These are phyloP conservation scores for Firmiana major DNA, from an alignment of 345 rosid genomes.

Conservation along the genomic window DNA sequence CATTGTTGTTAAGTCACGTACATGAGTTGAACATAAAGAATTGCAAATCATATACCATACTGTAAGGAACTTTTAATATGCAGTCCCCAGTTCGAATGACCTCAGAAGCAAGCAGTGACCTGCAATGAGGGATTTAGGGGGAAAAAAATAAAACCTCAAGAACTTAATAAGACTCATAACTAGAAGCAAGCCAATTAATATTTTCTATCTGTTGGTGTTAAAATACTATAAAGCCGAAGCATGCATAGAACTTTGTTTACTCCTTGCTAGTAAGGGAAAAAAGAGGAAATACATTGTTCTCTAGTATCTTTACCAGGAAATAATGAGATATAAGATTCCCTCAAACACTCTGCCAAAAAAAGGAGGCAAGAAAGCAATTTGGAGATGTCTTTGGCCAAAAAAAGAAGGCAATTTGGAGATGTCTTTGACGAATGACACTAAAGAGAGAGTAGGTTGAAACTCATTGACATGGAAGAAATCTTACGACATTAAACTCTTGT, in stretches of 20 bases:
- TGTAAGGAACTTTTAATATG: slow-evolving; percentile 65
- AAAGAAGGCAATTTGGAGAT: not conserved
- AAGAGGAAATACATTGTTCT: not conserved
- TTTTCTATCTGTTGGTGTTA: not conserved
- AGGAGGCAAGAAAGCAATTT: not conserved
- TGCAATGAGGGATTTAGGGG: slow-evolving; percentile 25
- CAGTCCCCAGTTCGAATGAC: slow-evolving; percentile 59
- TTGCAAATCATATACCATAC: slow-evolving; percentile 33
- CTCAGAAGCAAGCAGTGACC: slow-evolving; percentile 63
- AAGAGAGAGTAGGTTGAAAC: not conserved
- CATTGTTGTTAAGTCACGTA: not conserved
- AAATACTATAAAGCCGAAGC: not conserved
- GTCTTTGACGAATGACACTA: not conserved
- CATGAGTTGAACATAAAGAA: not conserved
- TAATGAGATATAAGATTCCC: not conserved
- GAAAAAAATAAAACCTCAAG: not conserved
- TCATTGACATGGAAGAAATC: not conserved
- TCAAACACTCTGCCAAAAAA: not conserved
- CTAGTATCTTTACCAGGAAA: not conserved
- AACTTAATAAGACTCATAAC: not conserved
- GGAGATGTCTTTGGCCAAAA: not conserved
- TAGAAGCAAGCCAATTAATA: slow-evolving; percentile 3
- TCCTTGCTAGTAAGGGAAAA: not conserved
- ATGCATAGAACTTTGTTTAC: not conserved
- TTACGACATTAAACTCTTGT: not conserved